Conservation (phyloP, 2,329 filamentous ascomycete species). For the Basipetospora chlamydospora region DNA sequence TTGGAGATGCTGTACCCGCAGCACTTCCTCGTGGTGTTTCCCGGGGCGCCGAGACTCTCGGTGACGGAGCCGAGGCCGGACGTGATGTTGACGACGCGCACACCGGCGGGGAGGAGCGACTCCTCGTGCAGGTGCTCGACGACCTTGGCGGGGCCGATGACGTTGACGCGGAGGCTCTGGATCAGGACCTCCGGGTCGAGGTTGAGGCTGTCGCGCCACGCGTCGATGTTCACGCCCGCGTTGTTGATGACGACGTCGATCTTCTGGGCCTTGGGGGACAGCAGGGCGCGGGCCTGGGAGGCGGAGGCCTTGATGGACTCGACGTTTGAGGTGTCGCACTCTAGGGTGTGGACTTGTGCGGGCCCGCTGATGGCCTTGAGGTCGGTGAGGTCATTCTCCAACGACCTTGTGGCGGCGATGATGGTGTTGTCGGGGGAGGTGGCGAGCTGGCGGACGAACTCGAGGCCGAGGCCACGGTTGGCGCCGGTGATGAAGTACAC, state of each 20-base stretch:
- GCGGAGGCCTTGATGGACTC: constrained; percentile 4
- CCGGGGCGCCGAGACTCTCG: constrained; percentile 11
- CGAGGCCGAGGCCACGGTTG: constrained; percentile 15
- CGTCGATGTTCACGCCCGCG: constrained; percentile 14
- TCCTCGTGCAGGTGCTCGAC: constrained; percentile 20
- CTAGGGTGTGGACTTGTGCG: constrained; percentile 6
- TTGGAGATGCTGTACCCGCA: constrained; percentile 21
- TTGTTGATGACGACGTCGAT: constrained; percentile 24
- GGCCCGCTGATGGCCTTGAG: constrained; percentile 1
- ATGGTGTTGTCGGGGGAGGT: constrained; percentile 17
- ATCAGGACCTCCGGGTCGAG: constrained; percentile 21
- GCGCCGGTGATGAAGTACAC: constrained; percentile 20
- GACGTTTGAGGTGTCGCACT: constrained; percentile 8
- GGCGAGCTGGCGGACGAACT: constrained; percentile 16
- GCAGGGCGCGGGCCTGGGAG: background rate
- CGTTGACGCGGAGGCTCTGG: constrained; percentile 28
- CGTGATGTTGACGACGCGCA: constrained; percentile 25
- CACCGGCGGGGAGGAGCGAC: constrained; percentile 12
- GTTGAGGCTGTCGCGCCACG: constrained; percentile 21
- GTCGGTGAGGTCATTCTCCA: constrained; percentile 3
- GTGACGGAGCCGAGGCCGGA: constrained; percentile 23
- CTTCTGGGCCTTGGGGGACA: background rate
- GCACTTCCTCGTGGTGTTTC: constrained; percentile 9
- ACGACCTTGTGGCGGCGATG: constrained; percentile 13
- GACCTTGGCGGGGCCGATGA: constrained; percentile 29